Conservation (phyloP, 2,329 filamentous ascomycete genomes). For the Cadophora gregata region DNA sequence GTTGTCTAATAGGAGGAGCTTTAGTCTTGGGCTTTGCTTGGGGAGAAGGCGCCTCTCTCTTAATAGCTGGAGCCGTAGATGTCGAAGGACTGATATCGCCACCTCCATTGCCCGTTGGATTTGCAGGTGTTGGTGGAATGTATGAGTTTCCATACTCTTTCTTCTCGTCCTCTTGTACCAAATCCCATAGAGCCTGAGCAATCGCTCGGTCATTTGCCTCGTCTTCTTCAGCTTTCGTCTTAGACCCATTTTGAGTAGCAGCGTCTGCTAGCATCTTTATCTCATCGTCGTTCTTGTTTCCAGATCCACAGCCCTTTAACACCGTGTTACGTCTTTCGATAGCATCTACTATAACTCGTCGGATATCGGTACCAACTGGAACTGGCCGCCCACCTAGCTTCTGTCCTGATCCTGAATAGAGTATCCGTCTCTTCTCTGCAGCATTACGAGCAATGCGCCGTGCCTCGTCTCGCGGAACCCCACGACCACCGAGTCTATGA, state of each 20-base stretch:
- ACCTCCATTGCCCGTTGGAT: constrained; percentile 44
- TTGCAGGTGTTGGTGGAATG: constrained; percentile 39
- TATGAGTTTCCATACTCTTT: constrained; percentile 41
- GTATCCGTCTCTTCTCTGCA: constrained; percentile 70
- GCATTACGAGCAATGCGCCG: constrained; percentile 75
- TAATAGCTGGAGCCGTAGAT: constrained; percentile 19
- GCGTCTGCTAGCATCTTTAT: constrained; percentile 68
- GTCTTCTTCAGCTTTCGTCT: constrained; percentile 84
- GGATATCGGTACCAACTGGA: constrained; percentile 68
- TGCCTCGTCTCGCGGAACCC: constrained; percentile 73
- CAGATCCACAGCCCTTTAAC: constrained; percentile 73
- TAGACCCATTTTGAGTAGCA: constrained; percentile 75
- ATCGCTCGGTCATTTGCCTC: constrained; percentile 89
- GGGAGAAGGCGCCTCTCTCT: constrained; percentile 24
- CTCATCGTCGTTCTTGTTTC: constrained; percentile 68
- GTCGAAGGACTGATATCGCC: constrained; percentile 31
- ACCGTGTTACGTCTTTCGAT: constrained; percentile 71
- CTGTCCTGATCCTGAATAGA: constrained; percentile 68
- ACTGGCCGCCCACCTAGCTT: constrained; percentile 70
- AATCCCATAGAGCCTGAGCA: constrained; percentile 81
- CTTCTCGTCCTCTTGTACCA: constrained; percentile 76
- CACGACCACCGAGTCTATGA: constrained; percentile 71
- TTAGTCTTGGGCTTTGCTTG: constrained; percentile 17
- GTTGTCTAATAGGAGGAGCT: constrained; percentile 30
- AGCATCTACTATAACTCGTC: constrained; percentile 74